phyloP scores from a whole-genome alignment of 2,329 filamentous ascomycete genomes.

The Penicillium hordei region DNA sequence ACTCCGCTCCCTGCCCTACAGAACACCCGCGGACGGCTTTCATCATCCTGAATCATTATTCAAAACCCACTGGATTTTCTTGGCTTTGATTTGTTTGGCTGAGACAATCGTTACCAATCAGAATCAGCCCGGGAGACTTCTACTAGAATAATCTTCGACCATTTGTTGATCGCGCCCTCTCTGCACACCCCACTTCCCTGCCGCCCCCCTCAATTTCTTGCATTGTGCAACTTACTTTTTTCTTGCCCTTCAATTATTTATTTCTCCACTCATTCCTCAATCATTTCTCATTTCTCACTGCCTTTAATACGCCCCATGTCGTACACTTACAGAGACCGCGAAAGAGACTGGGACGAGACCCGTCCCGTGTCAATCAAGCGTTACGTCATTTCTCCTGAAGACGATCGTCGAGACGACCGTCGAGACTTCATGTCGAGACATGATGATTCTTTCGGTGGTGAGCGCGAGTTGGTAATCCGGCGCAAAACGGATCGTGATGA shows the following conservation, averaged over 20 bases:
- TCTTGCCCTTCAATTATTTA: not conserved
- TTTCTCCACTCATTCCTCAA: conserved; percentile 8
- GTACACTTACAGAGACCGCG: conserved; percentile 42
- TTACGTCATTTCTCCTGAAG: conserved; percentile 52
- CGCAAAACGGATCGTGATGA: conserved; percentile 49
- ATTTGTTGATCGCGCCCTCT: conserved; percentile 22
- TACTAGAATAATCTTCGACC: conserved; percentile 10
- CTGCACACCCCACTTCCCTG: conserved; percentile 21
- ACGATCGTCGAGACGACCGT: conserved; percentile 42
- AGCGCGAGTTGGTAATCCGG: conserved; percentile 48
- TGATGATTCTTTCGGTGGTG: conserved; percentile 28
- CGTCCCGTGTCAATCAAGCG: conserved; percentile 54
- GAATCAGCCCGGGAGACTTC: not conserved
- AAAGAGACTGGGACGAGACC: conserved; percentile 45
- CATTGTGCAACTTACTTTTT: conserved; percentile 12
- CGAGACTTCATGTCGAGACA: conserved; percentile 35
- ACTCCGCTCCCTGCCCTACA: conserved; percentile 13
- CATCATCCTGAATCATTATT: conserved; percentile 12
- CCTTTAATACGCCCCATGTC: conserved; percentile 29
- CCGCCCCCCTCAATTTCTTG: conserved; percentile 24
- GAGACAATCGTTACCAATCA: conserved; percentile 18
- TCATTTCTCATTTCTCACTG: conserved; percentile 15
- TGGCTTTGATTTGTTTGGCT: conserved; percentile 6
- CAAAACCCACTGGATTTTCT: not conserved
- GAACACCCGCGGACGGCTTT: conserved; percentile 1